Base-by-base conservation (phyloP, 1,139 yeast species). In the Geotrichum macrosporum region DNA sequence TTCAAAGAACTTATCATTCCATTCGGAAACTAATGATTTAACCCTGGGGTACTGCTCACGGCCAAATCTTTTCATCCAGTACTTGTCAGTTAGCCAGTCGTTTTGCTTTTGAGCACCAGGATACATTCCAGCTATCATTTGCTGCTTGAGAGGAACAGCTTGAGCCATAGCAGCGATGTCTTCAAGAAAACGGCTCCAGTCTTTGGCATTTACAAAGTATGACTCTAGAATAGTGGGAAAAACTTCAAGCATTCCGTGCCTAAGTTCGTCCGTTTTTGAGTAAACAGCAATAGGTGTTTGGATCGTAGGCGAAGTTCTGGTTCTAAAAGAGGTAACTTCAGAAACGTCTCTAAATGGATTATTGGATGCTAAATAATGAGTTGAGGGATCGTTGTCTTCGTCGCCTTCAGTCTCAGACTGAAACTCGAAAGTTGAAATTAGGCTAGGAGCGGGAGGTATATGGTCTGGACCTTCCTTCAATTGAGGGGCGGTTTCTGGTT, bases 201-300 rank as follows among this genome's bases (percentile, higher is more conserved):
- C 40, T 21, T 21, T 18, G 9, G 9, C 8, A 13, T 10, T 21
- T 8, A 36, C 32, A 13, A 12, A 16, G 40, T 24, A 36, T 8
- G 9, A 5, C 3, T 8, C 18, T 12, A 36, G 32, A 15, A 36
- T n/a, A 3, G 20, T n/a, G 10, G 40, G 40, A n/a, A 21, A 36
- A 10, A 21, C 40, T 3, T 20, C 13, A 8, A 27, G 9, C 30
- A 36, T 13, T 22, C 40, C 40, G 10, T 13, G 12, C 10, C 19
- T 6, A 2, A 36, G 40, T 15, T 36, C 40, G 22, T 36, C 40
- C 18, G 20, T 9, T 4, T 24, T 19, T n/a, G 40, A 24, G 40
- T 36, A 36, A 6, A 36, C n/a, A 15, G 40, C 40, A 15, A 36
- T 36, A 3, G 40, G 40, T 19, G n/a, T n/a, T n/a, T 6, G 12